These are phyloP conservation scores for Pulveroboletus sp. DNA, from an alignment of 768 basidiomycete species.

Conservation along the genomic window DNA sequence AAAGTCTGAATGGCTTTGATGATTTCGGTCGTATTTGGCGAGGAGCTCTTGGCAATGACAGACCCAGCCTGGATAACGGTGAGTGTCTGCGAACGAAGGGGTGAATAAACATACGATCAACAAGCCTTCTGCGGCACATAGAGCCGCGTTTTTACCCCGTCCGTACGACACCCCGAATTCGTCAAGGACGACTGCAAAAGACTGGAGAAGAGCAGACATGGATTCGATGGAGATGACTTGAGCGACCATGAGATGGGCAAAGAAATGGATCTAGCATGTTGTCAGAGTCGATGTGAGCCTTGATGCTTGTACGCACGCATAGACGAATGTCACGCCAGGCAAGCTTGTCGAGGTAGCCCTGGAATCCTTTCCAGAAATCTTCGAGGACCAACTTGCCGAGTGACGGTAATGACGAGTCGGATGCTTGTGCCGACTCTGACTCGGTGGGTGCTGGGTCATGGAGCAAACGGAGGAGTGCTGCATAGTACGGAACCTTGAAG, in stretches of 20 bases:
- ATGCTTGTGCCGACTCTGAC: conserved; percentile 24
- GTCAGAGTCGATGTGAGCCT: conserved; percentile 2
- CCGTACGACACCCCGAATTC: conserved; percentile 86
- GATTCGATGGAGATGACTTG: conserved; percentile 74
- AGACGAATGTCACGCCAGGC: conserved; percentile 90
- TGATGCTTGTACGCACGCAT: conserved; percentile 55
- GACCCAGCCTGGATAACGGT: conserved; percentile 55
- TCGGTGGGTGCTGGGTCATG: conserved; percentile 44
- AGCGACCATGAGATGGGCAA: conserved; percentile 81
- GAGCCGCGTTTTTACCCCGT: conserved; percentile 76
- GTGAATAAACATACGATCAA: conserved; percentile 52
- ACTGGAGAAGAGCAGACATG: conserved; percentile 75
- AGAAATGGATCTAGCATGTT: conserved; percentile 77
- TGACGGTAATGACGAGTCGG: conserved; percentile 34
- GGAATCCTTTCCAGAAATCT: conserved; percentile 91
- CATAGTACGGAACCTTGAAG: conserved; percentile 90
- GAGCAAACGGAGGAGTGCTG: conserved; percentile 71
- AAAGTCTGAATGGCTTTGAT: conserved; percentile 71
- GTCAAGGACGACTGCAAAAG: conserved; percentile 83
- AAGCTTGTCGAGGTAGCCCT: conserved; percentile 81
- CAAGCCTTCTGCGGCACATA: conserved; percentile 80
- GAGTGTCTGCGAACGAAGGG: not conserved
- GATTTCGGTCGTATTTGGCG: conserved; percentile 62
- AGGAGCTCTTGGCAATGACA: conserved; percentile 56
- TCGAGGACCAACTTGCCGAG: conserved; percentile 75